Base-by-base conservation (phyloP, 2,329 filamentous ascomycete species). In the Parastagonospora avenae region DNA sequence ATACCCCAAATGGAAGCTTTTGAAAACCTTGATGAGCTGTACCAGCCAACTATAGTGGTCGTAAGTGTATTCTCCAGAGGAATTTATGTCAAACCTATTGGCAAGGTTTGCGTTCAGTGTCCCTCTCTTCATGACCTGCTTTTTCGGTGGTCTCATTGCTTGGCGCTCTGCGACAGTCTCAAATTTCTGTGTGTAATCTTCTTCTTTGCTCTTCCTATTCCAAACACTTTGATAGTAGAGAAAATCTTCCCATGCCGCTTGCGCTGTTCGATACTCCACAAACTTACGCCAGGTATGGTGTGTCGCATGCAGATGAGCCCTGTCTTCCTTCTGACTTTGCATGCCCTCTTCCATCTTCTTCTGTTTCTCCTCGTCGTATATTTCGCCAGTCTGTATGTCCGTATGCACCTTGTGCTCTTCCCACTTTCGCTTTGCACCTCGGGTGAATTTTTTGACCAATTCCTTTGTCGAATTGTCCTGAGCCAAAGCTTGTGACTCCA, bases 151-250 rank as follows among this genome's bases (percentile, higher is more conserved):
- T 24, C 3, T 24, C 19, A 24, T 24, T 24, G 19, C 19, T 24
- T 5, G 19, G 19, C 19, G 19, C 19, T 24, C 19, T 24, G 19
- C 19, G 19, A 24, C 19, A 24, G 19, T 24, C 19, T 24, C 19
- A 24, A 24, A 5, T 24, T 24, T 24, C 19, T 24, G 19, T 5
- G 3, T 32, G 30, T 4, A 32, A 11, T 8, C 30, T 8, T 32
- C 7, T 1, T 40, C 35, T 27, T 14, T 31, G 8, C 15, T 7
- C 27, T 31, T 12, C 6, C 39, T 16, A 15, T 48, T 48, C 46
- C 46, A 48, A 2, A 31, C 46, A 15, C 42, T 48, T 11, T 48
- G 46, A 33, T 37, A 48, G 31, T 42, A 48, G 0, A 48, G 8
- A 9, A 48, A 48, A 24, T 48, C 46, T 32, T 48, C 46, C 38